Base-by-base conservation (phyloP, 352 stramenopile genomes). In the Thalassiosira allenii region DNA sequence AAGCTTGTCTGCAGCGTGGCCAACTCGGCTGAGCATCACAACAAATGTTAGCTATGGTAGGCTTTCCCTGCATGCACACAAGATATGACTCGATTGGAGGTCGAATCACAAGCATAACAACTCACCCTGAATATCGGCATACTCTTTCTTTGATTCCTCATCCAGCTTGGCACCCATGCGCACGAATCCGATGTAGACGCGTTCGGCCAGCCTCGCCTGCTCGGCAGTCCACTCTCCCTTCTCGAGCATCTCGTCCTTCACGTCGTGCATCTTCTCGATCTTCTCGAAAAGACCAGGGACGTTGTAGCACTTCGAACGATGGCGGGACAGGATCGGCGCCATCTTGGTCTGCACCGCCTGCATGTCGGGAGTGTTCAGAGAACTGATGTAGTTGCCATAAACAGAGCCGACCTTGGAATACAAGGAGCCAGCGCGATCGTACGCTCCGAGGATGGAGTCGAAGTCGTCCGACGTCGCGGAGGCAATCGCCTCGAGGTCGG, bases 211-310 rank as follows among this genome's bases (percentile, higher is more conserved):
- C 25, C 90, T 75, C 9, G 68, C 61, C 57, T 94, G 77, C 64
- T 94, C 89, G 0, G 20, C 14, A 11, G 22, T 86, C 79, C 79
- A 87, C 33, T 83, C 73, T 29, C 67, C 81, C 29, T 40, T 80
- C 22, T 61, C 40, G 12, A 77, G 22, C 47, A 61, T 89, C 20
- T 81, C 79, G 17, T 87, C 74, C 20, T 63, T 72, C 0, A 80
- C 62, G 29, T 85, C 59, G 54, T 89, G 41, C 52, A 85, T 83
- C 33, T 69, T 57, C 23, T 91, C 58, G 41, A 95, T 88, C 64
- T 89, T 89, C n/a, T 84, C 67, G 68, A 94, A 95, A 22, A 95
- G 72, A 32, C 91, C 91, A 14, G 87, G 89, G 27, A 92, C 61
- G 27, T 79, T 81, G 34, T 83, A 91, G n/a, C 68, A 78, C 32